Percentiles rank a stretch among this genome's conserved stretches.
Evolutionary conservation across 805 yeast genomes (phyloP).

Genomic region (Saturnispora saitoi): DNA sequence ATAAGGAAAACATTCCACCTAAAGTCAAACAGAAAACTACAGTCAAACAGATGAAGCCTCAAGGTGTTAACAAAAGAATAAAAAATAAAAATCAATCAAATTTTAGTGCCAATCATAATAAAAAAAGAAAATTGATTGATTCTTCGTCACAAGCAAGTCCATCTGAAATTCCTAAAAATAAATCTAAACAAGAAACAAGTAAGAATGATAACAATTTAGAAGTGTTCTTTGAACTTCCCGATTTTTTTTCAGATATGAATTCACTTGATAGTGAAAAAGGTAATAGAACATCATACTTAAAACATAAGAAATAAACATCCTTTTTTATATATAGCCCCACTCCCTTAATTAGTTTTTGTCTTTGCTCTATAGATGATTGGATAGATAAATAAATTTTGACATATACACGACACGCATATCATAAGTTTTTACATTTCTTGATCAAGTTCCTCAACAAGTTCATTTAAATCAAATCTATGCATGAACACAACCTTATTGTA

Average conservation of each 20-base stretch:
- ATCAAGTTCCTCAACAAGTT: slow-evolving; percentile 43
- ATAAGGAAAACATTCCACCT: neutral
- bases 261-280: slow-evolving; percentile 7
- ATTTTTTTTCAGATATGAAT: slow-evolving; percentile 12
- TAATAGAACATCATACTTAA: neutral
- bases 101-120: neutral
- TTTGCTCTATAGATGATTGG: neutral
- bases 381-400: neutral
- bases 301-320: neutral
- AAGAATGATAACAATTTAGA: neutral
- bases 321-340: neutral
- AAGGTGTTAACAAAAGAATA: neutral
- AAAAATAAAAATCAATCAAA: neutral
- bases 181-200: neutral
- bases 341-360: neutral
- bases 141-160: slow-evolving; percentile 1
- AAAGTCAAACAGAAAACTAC: neutral
- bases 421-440: slow-evolving; percentile 23
- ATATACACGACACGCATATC: neutral
- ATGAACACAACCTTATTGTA: slow-evolving; percentile 49
- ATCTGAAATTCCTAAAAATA: neutral
- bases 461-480: slow-evolving; percentile 55
- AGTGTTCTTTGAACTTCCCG: slow-evolving; percentile 11
- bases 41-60: neutral
- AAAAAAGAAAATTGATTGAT: slow-evolving; percentile 9